phyloP scores from a whole-genome alignment of 2,329 filamentous ascomycete genomes.

The Monosporascus sp. region DNA sequence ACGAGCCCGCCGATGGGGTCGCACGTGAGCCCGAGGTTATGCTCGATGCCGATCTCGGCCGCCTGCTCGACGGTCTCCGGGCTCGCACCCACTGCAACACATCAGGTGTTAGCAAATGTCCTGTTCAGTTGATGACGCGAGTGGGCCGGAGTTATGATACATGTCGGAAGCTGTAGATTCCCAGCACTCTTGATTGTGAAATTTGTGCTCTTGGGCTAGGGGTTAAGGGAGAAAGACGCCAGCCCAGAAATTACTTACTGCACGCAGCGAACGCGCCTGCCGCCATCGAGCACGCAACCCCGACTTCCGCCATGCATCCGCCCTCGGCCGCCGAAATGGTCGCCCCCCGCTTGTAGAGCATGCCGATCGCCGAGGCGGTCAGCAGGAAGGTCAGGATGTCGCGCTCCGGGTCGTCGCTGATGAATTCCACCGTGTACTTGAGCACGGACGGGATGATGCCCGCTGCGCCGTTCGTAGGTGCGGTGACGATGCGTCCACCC shows the following conservation, averaged over 20 bases:
- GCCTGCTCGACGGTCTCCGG: slow-evolving; percentile 46
- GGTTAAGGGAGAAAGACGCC: no score
- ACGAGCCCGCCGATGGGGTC: slow-evolving; percentile 46
- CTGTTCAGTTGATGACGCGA: no score
- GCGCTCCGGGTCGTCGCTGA: slow-evolving; percentile 44
- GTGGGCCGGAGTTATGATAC: no score
- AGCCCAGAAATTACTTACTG: slow-evolving; percentile 11
- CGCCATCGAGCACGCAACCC: slow-evolving; percentile 47
- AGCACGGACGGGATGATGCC: slow-evolving; percentile 47
- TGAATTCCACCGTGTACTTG: slow-evolving; percentile 45
- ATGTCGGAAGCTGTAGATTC: no score
- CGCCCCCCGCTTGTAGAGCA: slow-evolving; percentile 48
- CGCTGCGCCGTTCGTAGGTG: slow-evolving; percentile 45
- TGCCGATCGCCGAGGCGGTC: slow-evolving; percentile 44
- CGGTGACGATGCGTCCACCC: slow-evolving; percentile 45
- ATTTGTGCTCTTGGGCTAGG: no score
- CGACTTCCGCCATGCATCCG: slow-evolving; percentile 50
- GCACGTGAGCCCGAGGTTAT: slow-evolving; percentile 45
- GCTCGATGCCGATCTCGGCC: slow-evolving; percentile 48
- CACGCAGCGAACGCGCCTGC: slow-evolving; percentile 46
- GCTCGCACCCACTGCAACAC: slow-evolving; percentile 34
- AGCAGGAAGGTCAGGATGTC: slow-evolving; percentile 44
- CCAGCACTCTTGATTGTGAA: no score
- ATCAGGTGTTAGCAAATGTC: no score
- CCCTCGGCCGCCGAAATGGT: slow-evolving; percentile 48